Conservation (phyloP, 2,329 filamentous ascomycete genomes). For the Chaetomiaceae sp. region DNA sequence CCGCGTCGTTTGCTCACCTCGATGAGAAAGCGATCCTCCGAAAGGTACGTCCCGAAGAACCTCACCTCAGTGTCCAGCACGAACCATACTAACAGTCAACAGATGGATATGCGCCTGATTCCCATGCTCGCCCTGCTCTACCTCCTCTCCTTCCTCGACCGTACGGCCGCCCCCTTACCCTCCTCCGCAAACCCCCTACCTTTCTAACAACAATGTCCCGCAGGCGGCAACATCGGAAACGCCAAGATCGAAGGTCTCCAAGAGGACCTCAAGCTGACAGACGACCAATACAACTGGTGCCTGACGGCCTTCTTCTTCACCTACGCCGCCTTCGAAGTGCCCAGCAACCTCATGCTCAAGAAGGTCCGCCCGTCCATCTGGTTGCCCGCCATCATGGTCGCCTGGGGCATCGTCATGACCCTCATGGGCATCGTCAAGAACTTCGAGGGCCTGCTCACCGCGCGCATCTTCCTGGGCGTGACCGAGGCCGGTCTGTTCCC, state of each 20-base stretch:
- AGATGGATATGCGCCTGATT: slow-evolving; percentile 50
- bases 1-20: slow-evolving; percentile 35
- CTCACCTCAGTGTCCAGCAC: neutral
- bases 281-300: slow-evolving; percentile 66
- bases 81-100: neutral
- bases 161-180: slow-evolving; percentile 33
- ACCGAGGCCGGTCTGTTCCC: slow-evolving; percentile 64
- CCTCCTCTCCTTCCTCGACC: slow-evolving; percentile 64
- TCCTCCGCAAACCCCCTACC: neutral
- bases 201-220: neutral
- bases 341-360: slow-evolving; percentile 76
- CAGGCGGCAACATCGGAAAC: slow-evolving; percentile 59
- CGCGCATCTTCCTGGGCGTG: slow-evolving; percentile 58
- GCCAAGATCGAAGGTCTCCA: slow-evolving; percentile 59
- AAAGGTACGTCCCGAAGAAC: slow-evolving; percentile 37
- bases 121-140: slow-evolving; percentile 65
- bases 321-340: slow-evolving; percentile 69
- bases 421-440: slow-evolving; percentile 49
- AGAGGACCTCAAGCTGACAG: slow-evolving; percentile 51
- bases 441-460: slow-evolving; percentile 42
- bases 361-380: slow-evolving; percentile 67
- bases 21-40: slow-evolving; percentile 55
- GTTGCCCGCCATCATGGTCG: slow-evolving; percentile 70
- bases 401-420: slow-evolving; percentile 47
- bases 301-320: slow-evolving; percentile 74